A percentile compares a stretch with the other conserved stretches of the same genome.
phyloP scores from a whole-genome alignment of 805 yeast species.

The Suhomyces sp. region DNA sequence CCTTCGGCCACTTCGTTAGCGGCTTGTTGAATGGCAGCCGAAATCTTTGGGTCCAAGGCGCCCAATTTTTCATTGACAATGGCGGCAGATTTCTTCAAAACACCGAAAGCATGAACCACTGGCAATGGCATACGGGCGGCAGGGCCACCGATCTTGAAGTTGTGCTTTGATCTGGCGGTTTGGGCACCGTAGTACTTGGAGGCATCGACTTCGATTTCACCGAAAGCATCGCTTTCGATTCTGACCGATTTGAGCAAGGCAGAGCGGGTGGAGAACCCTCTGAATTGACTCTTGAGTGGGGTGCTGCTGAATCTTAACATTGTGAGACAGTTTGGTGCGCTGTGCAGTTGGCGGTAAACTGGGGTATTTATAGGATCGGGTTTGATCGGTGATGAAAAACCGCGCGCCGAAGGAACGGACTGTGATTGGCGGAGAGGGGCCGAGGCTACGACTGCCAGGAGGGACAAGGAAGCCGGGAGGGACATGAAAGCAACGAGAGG shows the following conservation, averaged over 20 bases:
- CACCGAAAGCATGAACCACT: constrained; percentile 85
- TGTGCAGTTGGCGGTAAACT: neutral
- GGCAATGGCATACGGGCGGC: constrained; percentile 92
- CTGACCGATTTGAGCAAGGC: constrained; percentile 38
- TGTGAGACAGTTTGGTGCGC: neutral
- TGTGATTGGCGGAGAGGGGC: neutral
- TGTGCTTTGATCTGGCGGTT: constrained; percentile 88
- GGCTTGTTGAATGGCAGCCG: constrained; percentile 85
- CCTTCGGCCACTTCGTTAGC: constrained; percentile 95
- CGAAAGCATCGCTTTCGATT: constrained; percentile 93
- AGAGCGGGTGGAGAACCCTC: constrained; percentile 30
- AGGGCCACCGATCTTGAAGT: constrained; percentile 93
- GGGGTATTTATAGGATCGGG: constrained; percentile 2
- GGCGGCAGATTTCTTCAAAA: constrained; percentile 92
- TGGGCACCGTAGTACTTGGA: constrained; percentile 97
- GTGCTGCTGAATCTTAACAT: constrained; percentile 29
- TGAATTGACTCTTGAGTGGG: constrained; percentile 12
- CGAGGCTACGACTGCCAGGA: neutral
- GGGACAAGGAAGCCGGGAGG: neutral
- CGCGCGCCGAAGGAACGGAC: neutral
- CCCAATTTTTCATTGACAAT: constrained; percentile 83
- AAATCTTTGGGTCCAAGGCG: constrained; percentile 72
- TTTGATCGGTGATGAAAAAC: neutral
- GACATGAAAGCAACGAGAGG: neutral
- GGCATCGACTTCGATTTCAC: constrained; percentile 87